Conservation (phyloP, 2,329 filamentous ascomycete genomes). For the Stachybotrys chlorohalonatus region DNA sequence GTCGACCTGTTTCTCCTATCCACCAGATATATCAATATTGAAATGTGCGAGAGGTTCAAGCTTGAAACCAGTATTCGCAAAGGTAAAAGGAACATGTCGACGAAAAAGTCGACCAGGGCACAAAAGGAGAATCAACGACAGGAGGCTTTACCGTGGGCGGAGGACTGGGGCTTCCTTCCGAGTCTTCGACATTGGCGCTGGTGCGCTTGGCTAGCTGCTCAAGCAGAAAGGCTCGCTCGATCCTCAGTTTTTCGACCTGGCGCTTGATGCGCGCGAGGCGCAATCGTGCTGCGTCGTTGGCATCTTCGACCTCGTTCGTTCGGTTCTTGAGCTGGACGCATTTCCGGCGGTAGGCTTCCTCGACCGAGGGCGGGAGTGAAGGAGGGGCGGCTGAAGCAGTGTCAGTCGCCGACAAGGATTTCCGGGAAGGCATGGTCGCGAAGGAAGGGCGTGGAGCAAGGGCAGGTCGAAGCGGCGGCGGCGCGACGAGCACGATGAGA, state of each 20-base stretch:
- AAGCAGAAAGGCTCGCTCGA: slow-evolving; percentile 70
- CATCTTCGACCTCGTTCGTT: slow-evolving; percentile 82
- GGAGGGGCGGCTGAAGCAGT: slow-evolving; percentile 40
- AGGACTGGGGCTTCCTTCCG: slow-evolving; percentile 70
- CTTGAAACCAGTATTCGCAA: slow-evolving; percentile 5
- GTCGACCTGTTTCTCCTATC: slow-evolving; percentile 22
- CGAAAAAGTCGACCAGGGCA: slow-evolving; percentile 1
- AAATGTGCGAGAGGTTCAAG: slow-evolving; percentile 8
- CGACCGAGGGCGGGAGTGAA: slow-evolving; percentile 74
- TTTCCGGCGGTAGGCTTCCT: slow-evolving; percentile 93
- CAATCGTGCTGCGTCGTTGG: slow-evolving; percentile 75
- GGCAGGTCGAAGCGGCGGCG: not conserved
- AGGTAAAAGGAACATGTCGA: slow-evolving; percentile 3
- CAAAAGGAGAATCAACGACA: not conserved
- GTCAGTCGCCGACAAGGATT: slow-evolving; percentile 15
- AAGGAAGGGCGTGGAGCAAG: not conserved
- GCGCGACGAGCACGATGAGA: not conserved
- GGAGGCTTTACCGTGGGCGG: slow-evolving; percentile 55
- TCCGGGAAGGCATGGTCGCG: not conserved
- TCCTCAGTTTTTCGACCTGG: slow-evolving; percentile 82
- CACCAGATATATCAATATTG: slow-evolving; percentile 24
- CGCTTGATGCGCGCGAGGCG: slow-evolving; percentile 73
- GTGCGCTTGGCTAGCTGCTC: slow-evolving; percentile 68
- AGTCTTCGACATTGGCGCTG: slow-evolving; percentile 66
- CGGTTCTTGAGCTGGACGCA: slow-evolving; percentile 91